Evolutionary conservation across 1,139 yeast genomes (phyloP).

Genomic region (Geotrichum fermentans): DNA sequence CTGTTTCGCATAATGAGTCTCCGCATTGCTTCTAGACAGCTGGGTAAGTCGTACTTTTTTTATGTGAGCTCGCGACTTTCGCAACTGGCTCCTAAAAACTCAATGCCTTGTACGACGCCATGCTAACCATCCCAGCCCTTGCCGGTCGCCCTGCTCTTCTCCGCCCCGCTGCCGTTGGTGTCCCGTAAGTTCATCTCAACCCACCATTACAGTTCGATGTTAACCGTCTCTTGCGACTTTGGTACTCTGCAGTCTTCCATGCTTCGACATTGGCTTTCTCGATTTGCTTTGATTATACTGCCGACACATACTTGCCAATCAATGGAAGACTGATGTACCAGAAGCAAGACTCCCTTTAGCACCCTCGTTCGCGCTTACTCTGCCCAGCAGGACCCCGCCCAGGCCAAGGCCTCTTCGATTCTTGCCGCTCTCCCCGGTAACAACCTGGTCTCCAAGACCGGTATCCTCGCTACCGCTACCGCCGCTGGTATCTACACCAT

Average conservation of each 20-base stretch:
- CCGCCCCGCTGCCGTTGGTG: slow-evolving; percentile 27
- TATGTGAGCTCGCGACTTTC: too few species aligned
- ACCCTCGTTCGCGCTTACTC: slow-evolving; percentile 35
- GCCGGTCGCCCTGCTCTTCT: slow-evolving; percentile 21
- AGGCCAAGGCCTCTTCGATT: slow-evolving; percentile 84
- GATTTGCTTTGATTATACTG: not conserved
- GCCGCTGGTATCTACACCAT: slow-evolving; percentile 94
- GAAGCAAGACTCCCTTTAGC: slow-evolving; percentile 18
- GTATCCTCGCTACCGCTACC: slow-evolving; percentile 87
- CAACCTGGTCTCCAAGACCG: slow-evolving; percentile 83
- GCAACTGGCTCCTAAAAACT: too few species aligned
- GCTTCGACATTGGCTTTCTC: slow-evolving; percentile 3
- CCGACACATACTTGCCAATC: not conserved
- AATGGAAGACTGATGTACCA: not conserved
- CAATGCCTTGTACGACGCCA: too few species aligned
- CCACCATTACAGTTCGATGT: slow-evolving; percentile 5
- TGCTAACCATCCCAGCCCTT: slow-evolving; percentile 12
- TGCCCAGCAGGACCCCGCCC: slow-evolving; percentile 57
- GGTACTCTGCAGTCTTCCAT: not conserved
- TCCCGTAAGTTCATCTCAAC: slow-evolving; percentile 21
- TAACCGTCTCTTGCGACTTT: not conserved
- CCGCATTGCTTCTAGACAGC: slow-evolving; percentile 30
- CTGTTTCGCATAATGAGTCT: slow-evolving; percentile 28
- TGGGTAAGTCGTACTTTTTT: slow-evolving; percentile 24
- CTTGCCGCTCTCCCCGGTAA: slow-evolving; percentile 92